Evolutionary conservation across 441 rosid species (phyloP).

Genomic region (Bruguiera hainesii): DNA sequence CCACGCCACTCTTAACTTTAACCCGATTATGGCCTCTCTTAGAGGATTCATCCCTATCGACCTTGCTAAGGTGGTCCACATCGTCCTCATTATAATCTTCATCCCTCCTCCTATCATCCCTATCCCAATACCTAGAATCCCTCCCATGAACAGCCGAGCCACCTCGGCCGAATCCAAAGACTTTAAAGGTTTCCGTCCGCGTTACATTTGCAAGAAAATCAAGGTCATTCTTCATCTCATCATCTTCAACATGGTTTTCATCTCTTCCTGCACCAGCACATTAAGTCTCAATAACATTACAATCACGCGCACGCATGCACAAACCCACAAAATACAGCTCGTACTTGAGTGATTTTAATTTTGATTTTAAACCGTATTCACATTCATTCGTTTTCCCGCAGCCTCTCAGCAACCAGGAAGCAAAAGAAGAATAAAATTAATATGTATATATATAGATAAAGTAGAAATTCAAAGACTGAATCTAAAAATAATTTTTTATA

Average conservation of each 20-base stretch:
- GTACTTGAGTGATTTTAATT: not conserved
- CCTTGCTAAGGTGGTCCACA: slow-evolving; percentile 30
- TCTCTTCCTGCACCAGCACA: slow-evolving; percentile 33
- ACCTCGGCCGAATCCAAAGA: slow-evolving; percentile 70
- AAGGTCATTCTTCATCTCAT: slow-evolving; percentile 41
- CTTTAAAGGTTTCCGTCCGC: slow-evolving; percentile 41
- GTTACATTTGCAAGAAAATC: slow-evolving; percentile 86
- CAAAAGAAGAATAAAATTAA: not conserved
- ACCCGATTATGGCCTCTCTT: slow-evolving; percentile 21
- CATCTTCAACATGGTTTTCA: slow-evolving; percentile 30
- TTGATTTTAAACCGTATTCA: not conserved
- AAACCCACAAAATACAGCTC: too few species aligned
- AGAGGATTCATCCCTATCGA: slow-evolving; percentile 25
- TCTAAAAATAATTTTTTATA: too few species aligned
- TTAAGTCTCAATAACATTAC: not conserved
- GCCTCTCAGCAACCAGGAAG: slow-evolving; percentile 2
- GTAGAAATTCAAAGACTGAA: slow-evolving; percentile 26
- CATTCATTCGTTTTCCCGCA: not conserved
- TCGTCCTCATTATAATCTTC: slow-evolving; percentile 68
- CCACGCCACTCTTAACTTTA: slow-evolving; percentile 26
- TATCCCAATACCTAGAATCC: slow-evolving; percentile 93
- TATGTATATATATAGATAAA: not conserved
- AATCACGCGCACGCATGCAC: not conserved
- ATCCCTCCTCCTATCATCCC: slow-evolving; percentile 94
- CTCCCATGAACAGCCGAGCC: slow-evolving; percentile 55